Conservation (phyloP, 768 basidiomycete species). For the Suillus plorans region DNA sequence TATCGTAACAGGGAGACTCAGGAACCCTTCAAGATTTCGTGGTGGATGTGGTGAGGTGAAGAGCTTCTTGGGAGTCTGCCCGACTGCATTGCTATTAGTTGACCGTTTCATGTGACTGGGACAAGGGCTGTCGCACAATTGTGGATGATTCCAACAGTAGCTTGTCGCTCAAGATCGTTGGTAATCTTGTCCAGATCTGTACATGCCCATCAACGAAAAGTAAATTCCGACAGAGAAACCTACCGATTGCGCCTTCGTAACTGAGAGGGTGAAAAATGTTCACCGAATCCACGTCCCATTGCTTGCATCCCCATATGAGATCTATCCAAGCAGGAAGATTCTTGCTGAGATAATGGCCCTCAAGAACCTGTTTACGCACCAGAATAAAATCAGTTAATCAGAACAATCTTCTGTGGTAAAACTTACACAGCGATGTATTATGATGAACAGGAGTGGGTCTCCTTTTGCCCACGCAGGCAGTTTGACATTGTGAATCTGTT, state of each 20-base stretch:
- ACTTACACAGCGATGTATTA: constrained; percentile 70
- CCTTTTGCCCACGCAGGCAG: constrained; percentile 87
- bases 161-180: constrained; percentile 85
- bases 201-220: background rate
- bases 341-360: constrained; percentile 84
- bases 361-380: constrained; percentile 60
- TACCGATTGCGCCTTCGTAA: constrained; percentile 88
- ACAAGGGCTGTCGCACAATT: constrained; percentile 60
- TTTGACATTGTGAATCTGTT: constrained; percentile 84
- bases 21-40: constrained; percentile 69
- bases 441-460: constrained; percentile 82
- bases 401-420: background rate
- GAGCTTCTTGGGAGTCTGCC: constrained; percentile 88
- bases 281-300: constrained; percentile 70
- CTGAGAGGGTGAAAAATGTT: constrained; percentile 94
- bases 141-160: constrained; percentile 93
- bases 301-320: constrained; percentile 87
- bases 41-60: constrained; percentile 76
- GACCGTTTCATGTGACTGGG: background rate
- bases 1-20: constrained; percentile 67
- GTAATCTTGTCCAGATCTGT: constrained; percentile 83
- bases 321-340: constrained; percentile 90
- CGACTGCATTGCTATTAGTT: constrained; percentile 48
- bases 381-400: background rate
- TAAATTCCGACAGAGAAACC: background rate